These are phyloP conservation scores for Nadsonia starkeyi-henricii DNA, from an alignment of 1,139 yeast genomes.

Conservation along the genomic window DNA sequence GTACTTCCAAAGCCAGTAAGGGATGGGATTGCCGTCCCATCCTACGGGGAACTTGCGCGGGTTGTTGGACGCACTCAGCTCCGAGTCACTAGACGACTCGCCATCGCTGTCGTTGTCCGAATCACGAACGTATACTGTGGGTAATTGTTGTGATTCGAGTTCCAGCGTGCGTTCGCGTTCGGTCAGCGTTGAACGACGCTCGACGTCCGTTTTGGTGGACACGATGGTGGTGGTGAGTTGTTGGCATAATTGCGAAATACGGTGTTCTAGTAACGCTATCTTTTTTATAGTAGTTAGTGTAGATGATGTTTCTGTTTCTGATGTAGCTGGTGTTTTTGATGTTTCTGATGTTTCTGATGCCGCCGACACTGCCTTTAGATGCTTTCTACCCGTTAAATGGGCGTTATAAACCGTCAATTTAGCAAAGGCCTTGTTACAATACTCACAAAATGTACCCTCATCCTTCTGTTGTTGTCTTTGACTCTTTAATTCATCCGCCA, in stretches of 20 bases:
- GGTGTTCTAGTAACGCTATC: slow-evolving; percentile 3
- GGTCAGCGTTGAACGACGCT: slow-evolving; percentile 64
- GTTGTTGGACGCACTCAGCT: slow-evolving; percentile 18
- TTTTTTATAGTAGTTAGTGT: neutral
- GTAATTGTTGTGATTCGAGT: slow-evolving; percentile 21
- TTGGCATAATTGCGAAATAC: slow-evolving; percentile 26
- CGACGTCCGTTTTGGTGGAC: slow-evolving; percentile 51
- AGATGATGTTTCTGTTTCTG: neutral
- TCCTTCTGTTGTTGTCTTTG: slow-evolving; percentile 2
- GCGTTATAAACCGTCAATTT: slow-evolving; percentile 51
- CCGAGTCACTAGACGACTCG: slow-evolving; percentile 18
- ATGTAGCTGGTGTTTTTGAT: neutral
- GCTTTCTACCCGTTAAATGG: slow-evolving; percentile 69
- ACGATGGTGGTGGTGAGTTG: slow-evolving; percentile 35
- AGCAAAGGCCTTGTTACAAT: slow-evolving; percentile 53
- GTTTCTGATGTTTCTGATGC: too few species aligned
- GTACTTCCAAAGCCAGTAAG: slow-evolving; percentile 81
- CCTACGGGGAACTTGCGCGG: slow-evolving; percentile 65
- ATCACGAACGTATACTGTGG: slow-evolving; percentile 10
- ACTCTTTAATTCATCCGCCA: slow-evolving; percentile 1
- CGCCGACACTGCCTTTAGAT: slow-evolving; percentile 34
- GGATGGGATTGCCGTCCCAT: slow-evolving; percentile 83
- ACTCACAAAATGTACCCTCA: slow-evolving; percentile 34
- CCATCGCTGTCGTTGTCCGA: slow-evolving; percentile 13
- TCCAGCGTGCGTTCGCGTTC: slow-evolving; percentile 38